These are phyloP conservation scores for Haplographium delicatum DNA, from an alignment of 495 filamentous ascomycete species.

Conservation along the genomic window DNA sequence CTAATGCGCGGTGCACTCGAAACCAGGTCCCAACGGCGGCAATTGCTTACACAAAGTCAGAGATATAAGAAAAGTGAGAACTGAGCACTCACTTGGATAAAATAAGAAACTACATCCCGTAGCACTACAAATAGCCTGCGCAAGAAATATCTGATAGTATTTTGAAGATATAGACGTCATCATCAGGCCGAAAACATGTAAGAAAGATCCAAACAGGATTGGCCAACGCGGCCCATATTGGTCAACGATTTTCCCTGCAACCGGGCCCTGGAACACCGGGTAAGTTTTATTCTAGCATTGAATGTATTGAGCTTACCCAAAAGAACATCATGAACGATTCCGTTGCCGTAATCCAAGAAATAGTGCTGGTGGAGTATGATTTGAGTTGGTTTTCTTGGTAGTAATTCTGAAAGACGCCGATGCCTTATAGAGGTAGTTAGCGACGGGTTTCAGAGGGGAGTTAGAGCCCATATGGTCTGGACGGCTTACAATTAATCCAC, in stretches of 20 bases:
- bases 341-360: constrained; percentile 52
- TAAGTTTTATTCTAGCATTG: too few relatives aligned
- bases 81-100: background rate
- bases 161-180: constrained; percentile 55
- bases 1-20: constrained; percentile 52
- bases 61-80: background rate
- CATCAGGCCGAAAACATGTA: constrained; percentile 66
- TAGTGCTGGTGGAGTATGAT: constrained; percentile 38
- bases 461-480: background rate
- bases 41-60: constrained; percentile 29
- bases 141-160: constrained; percentile 59
- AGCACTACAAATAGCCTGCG: constrained; percentile 46
- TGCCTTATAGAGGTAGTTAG: constrained; percentile 20
- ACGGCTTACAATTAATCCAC: constrained; percentile 39
- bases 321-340: constrained; percentile 7
- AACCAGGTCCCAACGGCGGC: constrained; percentile 51
- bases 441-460: background rate
- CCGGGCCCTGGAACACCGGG: constrained; percentile 28
- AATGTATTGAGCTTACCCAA: background rate
- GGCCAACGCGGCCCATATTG: constrained; percentile 62
- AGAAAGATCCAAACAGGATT: constrained; percentile 51
- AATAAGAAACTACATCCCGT: constrained; percentile 56
- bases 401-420: constrained; percentile 55
- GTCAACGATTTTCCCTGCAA: constrained; percentile 66
- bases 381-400: constrained; percentile 45